Base-by-base conservation (phyloP, 257 asterid species). In the Ocimum tenuiflorum region DNA sequence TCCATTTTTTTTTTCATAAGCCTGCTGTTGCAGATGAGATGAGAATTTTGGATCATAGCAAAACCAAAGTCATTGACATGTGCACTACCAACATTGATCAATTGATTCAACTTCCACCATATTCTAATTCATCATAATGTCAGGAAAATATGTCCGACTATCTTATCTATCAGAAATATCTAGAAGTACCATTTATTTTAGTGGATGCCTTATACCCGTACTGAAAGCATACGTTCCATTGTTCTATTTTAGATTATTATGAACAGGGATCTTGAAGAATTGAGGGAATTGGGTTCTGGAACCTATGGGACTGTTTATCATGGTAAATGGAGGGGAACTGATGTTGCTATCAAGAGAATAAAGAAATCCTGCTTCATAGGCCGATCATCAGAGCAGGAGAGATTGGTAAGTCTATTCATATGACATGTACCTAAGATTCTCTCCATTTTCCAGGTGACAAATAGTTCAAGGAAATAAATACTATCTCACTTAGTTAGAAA, bases 301-400 rank as follows among this genome's bases (percentile, higher is more conserved):
- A 85, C 98, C 53, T 91, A 85, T 65, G 98, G 98, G 41, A 91
- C 96, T 57, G 98, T 91, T 33, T 91, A 86, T 74, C 97, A 91
- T 70, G 97, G 96, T 70, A 91, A 88, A 81, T 91, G 96, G 97
- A 87, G 97, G 65, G 97, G 96, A 63, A 79, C 90, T 42, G 97
- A 91, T 80, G 96, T 91, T 64, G 97, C 97, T 69, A 91, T 91
- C 68, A 88, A 88, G 81, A 80, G 97, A 79, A 83, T 86, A 63
- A 91, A 91, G 80, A 88, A 91, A 83, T 85, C 91, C 72, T 91
- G 96, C 77, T 91, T 91, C 78, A 72, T 81, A n/a, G 94, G 96
- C 69, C 91, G 91, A 46, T 82, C 92, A 54, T 91, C 97, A 8
- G 96, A 88, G 81, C 91, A 83, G 80, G 94, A 85, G 81, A 82